Conservation (phyloP, 176 grass and related monocot genomes). For the Zizania latifolia region DNA sequence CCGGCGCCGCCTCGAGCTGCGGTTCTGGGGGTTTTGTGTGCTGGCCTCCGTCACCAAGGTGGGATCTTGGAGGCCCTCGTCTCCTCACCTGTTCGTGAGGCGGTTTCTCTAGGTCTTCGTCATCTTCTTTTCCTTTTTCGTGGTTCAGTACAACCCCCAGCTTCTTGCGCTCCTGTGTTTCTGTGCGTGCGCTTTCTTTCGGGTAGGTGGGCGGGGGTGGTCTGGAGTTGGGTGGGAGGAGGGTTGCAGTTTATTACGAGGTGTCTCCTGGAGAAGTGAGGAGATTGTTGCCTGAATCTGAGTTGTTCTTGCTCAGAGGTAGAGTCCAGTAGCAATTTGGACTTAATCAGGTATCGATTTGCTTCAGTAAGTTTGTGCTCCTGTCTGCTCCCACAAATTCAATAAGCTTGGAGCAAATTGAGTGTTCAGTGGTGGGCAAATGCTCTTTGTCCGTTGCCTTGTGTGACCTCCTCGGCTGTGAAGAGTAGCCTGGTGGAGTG, state of each 20-base stretch:
- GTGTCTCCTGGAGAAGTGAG: not conserved
- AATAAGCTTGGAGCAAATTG: not conserved
- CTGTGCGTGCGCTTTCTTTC: not conserved
- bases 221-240: conserved; percentile 31
- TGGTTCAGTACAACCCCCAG: conserved; percentile 14
- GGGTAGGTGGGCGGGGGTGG: conserved; percentile 21
- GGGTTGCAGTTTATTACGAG: conserved; percentile 26
- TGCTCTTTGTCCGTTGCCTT: not conserved
- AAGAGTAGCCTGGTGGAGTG: not conserved
- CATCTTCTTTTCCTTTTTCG: not conserved
- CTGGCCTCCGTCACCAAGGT: not conserved
- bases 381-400: not conserved
- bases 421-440: not conserved
- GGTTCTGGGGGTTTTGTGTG: conserved; percentile 13
- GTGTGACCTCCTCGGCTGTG: not conserved
- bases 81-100: not conserved
- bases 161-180: conserved; percentile 1
- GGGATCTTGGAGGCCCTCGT: conserved; percentile 32
- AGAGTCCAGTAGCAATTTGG: not conserved
- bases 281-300: conserved; percentile 7
- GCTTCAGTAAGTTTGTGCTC: not conserved
- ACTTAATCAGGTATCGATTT: not conserved
- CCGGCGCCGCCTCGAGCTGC: not conserved
- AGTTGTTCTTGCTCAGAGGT: not conserved
- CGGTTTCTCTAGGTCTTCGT: not conserved